Evolutionary conservation across 2,329 filamentous ascomycete genomes (phyloP), one percentile per base, ranked within the genome.

Genomic region (Talaromyces sp.): DNA sequence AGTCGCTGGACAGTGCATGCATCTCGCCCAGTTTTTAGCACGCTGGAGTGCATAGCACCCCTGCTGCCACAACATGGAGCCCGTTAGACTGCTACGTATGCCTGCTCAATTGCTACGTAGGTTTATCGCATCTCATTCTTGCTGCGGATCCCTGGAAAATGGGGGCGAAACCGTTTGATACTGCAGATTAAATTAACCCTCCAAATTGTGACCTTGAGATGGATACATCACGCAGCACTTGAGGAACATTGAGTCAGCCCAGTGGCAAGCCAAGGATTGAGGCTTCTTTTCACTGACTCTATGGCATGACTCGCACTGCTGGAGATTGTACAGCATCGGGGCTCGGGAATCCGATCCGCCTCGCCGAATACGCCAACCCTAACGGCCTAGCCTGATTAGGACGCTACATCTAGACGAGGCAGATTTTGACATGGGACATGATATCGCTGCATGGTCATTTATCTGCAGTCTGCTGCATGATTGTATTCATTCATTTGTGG

Each of bases 381-480:
- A 56, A 36, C 31, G n/a, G 7, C 5, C 53, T 56, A 56, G 31
- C 53, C 19, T 56, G 11, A 38, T 56, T 36, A 56, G 53, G 29
- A 56, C 53, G n/a, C 53, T 56, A 36, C 53, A 34, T 36, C 53
- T 25, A 11, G 51, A 22, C 51, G 4, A 54, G 29, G 49, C 49
- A 31, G 49, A 36, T n/a, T 72, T 51, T 22, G 45, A 47, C 45
- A 17, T 51, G 13, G 13, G 25, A n/a, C 19, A 22, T 36, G 25
- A 25, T 34, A 49, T 27, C 13, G 27, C 49, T 53, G 49, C 25
- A 27, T 17, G 25, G 25, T 29, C 47, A 49, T 27, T 49, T 4
- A 22, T 22, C 6, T 19, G n/a, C 47, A 29, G 25, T 56, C 29
- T 56, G 25, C 53, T 56, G 53, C 31, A 36, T 36, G 53, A 8